Conservation (phyloP, 345 rosid species). For the Moricandia arvensis region DNA sequence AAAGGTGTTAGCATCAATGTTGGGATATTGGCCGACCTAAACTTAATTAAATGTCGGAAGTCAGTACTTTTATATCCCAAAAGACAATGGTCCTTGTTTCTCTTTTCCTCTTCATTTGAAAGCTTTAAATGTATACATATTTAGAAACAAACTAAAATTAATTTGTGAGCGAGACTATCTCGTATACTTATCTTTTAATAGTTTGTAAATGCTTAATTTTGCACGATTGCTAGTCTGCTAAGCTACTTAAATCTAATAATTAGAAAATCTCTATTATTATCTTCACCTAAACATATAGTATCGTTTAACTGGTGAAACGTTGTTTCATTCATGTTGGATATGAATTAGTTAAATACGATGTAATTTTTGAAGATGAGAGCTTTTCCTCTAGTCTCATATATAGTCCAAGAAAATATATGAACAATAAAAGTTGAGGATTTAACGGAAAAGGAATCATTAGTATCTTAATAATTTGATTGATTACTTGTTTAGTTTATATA, state of each 20-base stretch:
- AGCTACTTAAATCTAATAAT: neutral
- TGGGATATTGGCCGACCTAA: constrained; percentile 64
- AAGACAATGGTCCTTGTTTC: constrained; percentile 10
- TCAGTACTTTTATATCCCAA: constrained; percentile 32
- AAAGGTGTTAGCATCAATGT: constrained; percentile 54
- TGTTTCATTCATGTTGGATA: neutral
- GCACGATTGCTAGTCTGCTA: neutral
- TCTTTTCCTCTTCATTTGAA: constrained; percentile 8
- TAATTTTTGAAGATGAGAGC: neutral
- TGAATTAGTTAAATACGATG: neutral
- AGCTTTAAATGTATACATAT: constrained; percentile 7
- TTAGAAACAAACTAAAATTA: neutral
- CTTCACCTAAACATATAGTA: neutral
- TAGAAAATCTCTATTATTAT: neutral
- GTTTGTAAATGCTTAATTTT: neutral
- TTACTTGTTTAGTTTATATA: neutral
- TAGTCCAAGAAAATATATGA: neutral
- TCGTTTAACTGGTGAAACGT: neutral
- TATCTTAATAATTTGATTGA: constrained; percentile 5
- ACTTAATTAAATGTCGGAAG: constrained; percentile 47
- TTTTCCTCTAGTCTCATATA: neutral
- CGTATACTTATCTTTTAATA: neutral
- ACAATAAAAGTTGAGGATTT: neutral
- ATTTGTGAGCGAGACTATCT: neutral
- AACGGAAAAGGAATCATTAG: neutral